phyloP scores from a whole-genome alignment of 192 early-diverging fungal genomes.

The Coemansia sp. region DNA sequence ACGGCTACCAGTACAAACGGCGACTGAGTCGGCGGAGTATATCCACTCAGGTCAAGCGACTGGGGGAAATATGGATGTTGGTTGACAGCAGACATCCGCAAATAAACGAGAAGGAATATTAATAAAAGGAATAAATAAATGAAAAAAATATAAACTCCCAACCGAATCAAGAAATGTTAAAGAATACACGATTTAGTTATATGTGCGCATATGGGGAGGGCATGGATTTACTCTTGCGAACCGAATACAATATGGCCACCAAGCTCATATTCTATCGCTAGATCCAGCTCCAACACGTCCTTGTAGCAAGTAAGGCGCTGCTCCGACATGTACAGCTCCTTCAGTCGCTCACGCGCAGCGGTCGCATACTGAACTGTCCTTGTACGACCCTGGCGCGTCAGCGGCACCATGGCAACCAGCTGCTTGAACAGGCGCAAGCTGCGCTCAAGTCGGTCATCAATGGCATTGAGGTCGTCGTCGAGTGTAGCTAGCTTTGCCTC shows the following conservation, averaged over 20 bases:
- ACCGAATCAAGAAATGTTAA: background rate
- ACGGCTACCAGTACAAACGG: constrained; percentile 21
- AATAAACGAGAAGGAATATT: constrained; percentile 7
- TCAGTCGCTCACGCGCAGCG: constrained; percentile 55
- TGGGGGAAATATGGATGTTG: constrained; percentile 47
- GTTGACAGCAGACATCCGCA: background rate
- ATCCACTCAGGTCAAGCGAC: constrained; percentile 35
- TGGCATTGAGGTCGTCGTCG: constrained; percentile 57
- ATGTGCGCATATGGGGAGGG: too few species aligned
- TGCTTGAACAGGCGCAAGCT: constrained; percentile 68
- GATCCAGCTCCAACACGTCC: constrained; percentile 68
- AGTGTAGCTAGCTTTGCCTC: constrained; percentile 56
- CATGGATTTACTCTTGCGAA: background rate
- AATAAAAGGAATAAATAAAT: background rate
- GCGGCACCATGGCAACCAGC: constrained; percentile 70
- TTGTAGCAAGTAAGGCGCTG: constrained; percentile 74
- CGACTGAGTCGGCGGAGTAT: constrained; percentile 28
- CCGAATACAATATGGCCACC: background rate
- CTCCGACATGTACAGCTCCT: constrained; percentile 62
- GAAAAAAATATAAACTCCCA: background rate
- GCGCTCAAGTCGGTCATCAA: constrained; percentile 58
- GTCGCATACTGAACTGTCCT: constrained; percentile 60
- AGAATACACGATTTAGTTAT: background rate
- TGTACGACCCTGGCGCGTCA: constrained; percentile 68
- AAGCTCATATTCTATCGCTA: constrained; percentile 59